Conservation (phyloP, 176 grass and related monocot genomes). For the Triticum aestivum region IWGSC_CS_RefSeq_v2.1 NC_057806.1:271804125-271804624, state of each 20-base stretch:
- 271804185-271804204: background rate
- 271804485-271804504: background rate
- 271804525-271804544: too few relatives aligned
- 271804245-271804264: constrained; percentile 30
- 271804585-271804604: too few relatives aligned
- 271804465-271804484: constrained; percentile 16
- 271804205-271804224: background rate
- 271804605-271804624: too few relatives aligned
- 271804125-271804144: background rate
- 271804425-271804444: constrained; percentile 38
- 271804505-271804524: background rate
- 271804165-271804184: background rate
- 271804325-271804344: constrained; percentile 7
- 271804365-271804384: background rate
- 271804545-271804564: too few relatives aligned
- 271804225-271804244: background rate
- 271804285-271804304: background rate
- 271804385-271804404: background rate
- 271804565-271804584: too few relatives aligned
- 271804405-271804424: constrained; percentile 37
- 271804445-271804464: constrained; percentile 17
- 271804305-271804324: background rate
- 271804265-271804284: constrained; percentile 29
- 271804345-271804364: constrained; percentile 39
- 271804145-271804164: background rate